Base-by-base conservation (phyloP, 2,329 filamentous ascomycete species). In the Claviceps digitariae region DNA sequence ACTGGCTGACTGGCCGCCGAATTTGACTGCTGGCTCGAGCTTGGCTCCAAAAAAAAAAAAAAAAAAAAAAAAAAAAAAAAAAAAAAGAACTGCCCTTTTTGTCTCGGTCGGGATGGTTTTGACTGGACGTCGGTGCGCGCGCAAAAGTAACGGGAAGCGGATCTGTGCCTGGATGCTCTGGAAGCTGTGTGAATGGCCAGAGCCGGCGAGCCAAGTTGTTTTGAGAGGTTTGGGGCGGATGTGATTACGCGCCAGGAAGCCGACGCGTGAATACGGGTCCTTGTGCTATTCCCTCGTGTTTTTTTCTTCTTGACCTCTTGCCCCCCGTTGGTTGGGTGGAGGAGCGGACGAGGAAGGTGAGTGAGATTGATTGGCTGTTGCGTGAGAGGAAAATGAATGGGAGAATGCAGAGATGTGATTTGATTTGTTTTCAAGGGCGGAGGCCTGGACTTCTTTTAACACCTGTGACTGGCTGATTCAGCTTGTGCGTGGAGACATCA, bases 401-500 rank as follows among this genome's bases (percentile, higher is more conserved):
- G n/a, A 41, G 66, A 69, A 71, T 72, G 66, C 67, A 66, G 70
- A 67, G 67, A 72, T 67, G 65, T 76, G 74, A 76, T 75, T 76
- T 75, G 74, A 75, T 59, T 58, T 56, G 55, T 56, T 52, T 52
- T 43, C 25, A 23, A 70, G 70, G 71, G 64, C 65, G 64, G 67
- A 67, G 67, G 66, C 64, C 43, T 65, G 64, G 64, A 40, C 49
- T 62, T 67, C 66, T 68, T 71, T 70, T 66, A 68, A 67, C 65
- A 63, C 63, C 63, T 72, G 63, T 76, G 69, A 75, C 69, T 76
- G 74, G 74, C 72, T 74, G 70, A 73, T 64, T 73, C 67, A 72
- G 68, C 69, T 59, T 61, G 43, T 36, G n/a, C 55, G 68, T 72
- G 70, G 72, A 66, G 53, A 65, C 5, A 3, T 3, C 6, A 46